Evolutionary conservation across 352 stramenopile species (phyloP), one percentile per base, ranked within the genome.

Genomic region (Peronospora belbahrii): DNA sequence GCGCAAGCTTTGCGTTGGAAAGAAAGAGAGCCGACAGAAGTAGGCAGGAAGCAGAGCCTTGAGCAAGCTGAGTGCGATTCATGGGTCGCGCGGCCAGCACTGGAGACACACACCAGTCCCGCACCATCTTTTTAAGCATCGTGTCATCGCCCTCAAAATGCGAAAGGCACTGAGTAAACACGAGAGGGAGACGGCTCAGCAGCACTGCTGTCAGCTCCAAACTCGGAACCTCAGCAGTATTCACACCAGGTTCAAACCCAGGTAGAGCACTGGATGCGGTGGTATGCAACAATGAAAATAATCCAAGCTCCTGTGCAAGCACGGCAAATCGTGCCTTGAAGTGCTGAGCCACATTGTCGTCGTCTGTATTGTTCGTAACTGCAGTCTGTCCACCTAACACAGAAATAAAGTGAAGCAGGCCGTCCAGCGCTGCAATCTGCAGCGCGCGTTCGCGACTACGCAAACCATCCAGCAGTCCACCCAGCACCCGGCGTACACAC

Each of bases 101-200:
- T 4, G 82, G 82, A 9, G 63, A 50, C 3, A 89, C 75, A 33
- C 82, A 90, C 58, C 60, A 85, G 34, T 85, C 70, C 1, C 58
- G 57, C 25, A 89, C 77, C 10, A 91, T 50, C 19, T 76, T 70
- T 66, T 87, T 76, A 6, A 89, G 48, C 37, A 73, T 57, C 18
- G 37, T 52, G 17, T 93, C 81, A 31, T 89, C 72, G 13, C 53
- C 54, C 23, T 88, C 80, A 23, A 90, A 77, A 30, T 79, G 71
- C 17, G 76, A 69, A 0, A 93, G 59, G n/a, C 75, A 86, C 48
- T 93, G 78, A n/a, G 81, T 91, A 42, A 91, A 93, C 11, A 93
- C 74, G 18, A 93, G 59, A 38, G 82, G 70, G 24, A 90, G 55
- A 6, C 78, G 79, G 34, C 70, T 89, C 9, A 90, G 48, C 31